Base-by-base conservation (phyloP, 2,329 filamentous ascomycete genomes). In the Penicillium sp. region DNA sequence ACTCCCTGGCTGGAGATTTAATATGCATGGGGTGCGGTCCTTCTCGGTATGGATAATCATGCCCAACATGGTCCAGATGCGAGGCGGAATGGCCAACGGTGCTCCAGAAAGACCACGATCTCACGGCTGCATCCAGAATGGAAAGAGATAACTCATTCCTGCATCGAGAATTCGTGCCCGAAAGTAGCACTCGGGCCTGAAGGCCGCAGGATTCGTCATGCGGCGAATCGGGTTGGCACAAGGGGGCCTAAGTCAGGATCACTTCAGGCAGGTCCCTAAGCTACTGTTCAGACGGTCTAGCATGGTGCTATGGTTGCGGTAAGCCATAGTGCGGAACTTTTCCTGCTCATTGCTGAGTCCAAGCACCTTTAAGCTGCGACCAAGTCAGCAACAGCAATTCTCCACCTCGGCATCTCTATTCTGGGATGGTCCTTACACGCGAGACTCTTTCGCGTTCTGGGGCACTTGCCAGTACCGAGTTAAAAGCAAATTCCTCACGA, bases 261-360 rank as follows among this genome's bases (percentile, higher is more conserved):
- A 54, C 45, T 45, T 50, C 32, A 73, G 51, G 52, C 70, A 73
- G 12, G 64, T 66, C 15, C 65, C 64, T 48, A 71, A 52, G 44
- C 66, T 72, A 45, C 71, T 68, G 47, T 73, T 72, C 17, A 73
- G 49, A 45, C 70, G 64, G 43, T 64, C 59, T 32, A 72, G 47
- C 3, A 68, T 71, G 34, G 61, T 56, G 39, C 66, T 61, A 44
- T 69, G 69, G 39, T 71, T 67, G n/a, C 57, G 46, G 37, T 57
- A 61, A 20, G 60, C 55, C 33, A 57, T 56, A 34, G 54, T 54
- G 17, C 62, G 61, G n/a, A 67, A 41, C 29, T 50, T 45, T 11
- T 41, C 40, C 25, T 62, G 51, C 37, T 35, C 48, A 25, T 44
- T 51, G 20, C 54, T 46, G 30, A 60, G 49, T 25, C 55, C 55